phyloP scores from a whole-genome alignment of 75 land plant species.

The Larix kaempferi region DNA sequence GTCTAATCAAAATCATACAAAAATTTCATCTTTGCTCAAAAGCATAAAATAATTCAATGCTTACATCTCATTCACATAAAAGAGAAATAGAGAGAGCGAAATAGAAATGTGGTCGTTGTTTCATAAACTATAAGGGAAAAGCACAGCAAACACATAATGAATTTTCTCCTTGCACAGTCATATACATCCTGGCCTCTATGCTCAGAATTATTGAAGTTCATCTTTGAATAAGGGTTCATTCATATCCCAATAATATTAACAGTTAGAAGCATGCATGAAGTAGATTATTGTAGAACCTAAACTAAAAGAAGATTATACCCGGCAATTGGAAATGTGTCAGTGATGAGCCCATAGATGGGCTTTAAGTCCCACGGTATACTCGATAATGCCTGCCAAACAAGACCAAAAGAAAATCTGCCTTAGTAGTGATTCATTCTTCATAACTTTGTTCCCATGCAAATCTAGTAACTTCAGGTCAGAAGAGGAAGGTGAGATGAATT shows the following conservation, averaged over 20 bases:
- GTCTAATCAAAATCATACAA: neutral
- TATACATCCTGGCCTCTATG: neutral
- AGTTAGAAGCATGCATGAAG: neutral
- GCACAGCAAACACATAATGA: neutral
- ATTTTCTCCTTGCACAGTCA: neutral
- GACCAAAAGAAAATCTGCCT: neutral
- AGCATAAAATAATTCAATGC: neutral
- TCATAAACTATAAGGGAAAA: neutral
- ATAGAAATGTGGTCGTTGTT: neutral
- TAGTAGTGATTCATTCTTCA: neutral
- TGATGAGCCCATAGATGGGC: conserved; percentile 29
- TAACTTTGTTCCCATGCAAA: neutral
- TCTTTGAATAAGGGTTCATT: neutral
- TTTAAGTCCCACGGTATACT: conserved; percentile 32
- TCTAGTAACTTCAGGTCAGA: neutral
- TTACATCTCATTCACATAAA: neutral
- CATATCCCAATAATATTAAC: neutral
- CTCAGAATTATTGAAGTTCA: neutral
- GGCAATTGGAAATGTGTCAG: conserved; percentile 31
- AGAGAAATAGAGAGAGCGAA: neutral
- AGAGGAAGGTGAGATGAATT: neutral
- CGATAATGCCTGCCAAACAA: conserved; percentile 15
- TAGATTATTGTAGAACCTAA: neutral
- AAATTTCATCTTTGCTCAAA: neutral
- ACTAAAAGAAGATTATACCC: conserved; percentile 19